phyloP scores from a whole-genome alignment of 2,329 filamentous ascomycete genomes.

The Talaromyces sp. region DNA sequence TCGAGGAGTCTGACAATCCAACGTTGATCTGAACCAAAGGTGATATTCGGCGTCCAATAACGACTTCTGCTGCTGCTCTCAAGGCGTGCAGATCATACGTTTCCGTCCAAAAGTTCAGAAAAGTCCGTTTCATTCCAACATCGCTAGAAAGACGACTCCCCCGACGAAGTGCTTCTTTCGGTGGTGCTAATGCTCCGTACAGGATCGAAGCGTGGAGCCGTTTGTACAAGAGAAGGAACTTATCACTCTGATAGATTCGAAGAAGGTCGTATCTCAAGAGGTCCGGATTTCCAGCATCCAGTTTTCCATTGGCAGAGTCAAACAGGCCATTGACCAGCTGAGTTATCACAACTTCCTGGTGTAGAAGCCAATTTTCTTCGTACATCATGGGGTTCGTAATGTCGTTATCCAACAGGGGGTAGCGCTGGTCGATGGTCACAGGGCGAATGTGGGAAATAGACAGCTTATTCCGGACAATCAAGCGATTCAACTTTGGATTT shows the following conservation, averaged over 20 bases:
- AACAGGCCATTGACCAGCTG: constrained; percentile 57
- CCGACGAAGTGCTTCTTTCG: constrained; percentile 46
- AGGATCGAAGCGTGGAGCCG: constrained; percentile 54
- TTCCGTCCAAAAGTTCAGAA: constrained; percentile 53
- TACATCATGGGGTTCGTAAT: constrained; percentile 54
- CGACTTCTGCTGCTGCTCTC: constrained; percentile 51
- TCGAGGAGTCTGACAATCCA: neutral
- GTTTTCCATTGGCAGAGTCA: constrained; percentile 24
- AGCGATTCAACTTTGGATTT: constrained; percentile 5
- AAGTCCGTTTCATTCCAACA: constrained; percentile 53
- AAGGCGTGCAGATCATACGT: constrained; percentile 51
- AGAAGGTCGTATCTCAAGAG: constrained; percentile 46
- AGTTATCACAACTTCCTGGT: constrained; percentile 57
- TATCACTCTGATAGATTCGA: constrained; percentile 48
- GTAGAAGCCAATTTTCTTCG: constrained; percentile 57
- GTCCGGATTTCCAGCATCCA: constrained; percentile 18
- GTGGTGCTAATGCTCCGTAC: constrained; percentile 53
- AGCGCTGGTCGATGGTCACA: constrained; percentile 29
- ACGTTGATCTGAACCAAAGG: constrained; percentile 8
- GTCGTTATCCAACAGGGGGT: constrained; percentile 51
- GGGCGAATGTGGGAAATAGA: constrained; percentile 25
- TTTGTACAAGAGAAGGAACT: constrained; percentile 49
- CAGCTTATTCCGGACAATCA: constrained; percentile 21
- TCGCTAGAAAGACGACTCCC: constrained; percentile 49
- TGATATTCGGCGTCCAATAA: constrained; percentile 51